Percentiles rank a stretch among this genome's conserved stretches.
phyloP scores from a whole-genome alignment of 768 basidiomycete species.

The Neoboletus subvelutipes region DNA sequence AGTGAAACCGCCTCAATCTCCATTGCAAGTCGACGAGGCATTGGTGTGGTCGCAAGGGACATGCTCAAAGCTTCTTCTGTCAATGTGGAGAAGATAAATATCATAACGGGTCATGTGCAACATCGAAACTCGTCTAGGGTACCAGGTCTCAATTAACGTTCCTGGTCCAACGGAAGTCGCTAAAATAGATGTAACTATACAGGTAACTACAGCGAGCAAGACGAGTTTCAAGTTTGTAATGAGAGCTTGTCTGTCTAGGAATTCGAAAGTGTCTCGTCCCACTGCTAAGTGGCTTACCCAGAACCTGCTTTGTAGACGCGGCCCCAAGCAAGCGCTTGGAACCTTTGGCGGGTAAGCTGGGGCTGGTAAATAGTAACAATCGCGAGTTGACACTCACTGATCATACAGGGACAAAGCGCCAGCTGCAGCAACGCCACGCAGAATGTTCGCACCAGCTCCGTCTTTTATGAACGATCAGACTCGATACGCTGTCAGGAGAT shows the following conservation, averaged over 20 bases:
- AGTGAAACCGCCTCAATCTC: background rate
- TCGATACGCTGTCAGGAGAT: background rate
- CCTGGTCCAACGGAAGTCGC: background rate
- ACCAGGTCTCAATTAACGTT: background rate
- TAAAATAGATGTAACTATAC: background rate
- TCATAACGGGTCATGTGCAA: background rate
- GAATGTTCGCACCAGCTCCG: slow-evolving; percentile 55
- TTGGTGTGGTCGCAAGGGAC: background rate
- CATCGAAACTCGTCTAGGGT: background rate
- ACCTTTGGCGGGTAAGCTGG: slow-evolving; percentile 19
- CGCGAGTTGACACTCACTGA: slow-evolving; percentile 35
- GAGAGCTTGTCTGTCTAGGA: background rate
- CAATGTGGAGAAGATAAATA: background rate
- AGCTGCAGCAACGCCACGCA: slow-evolving; percentile 52
- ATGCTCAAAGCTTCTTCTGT: background rate
- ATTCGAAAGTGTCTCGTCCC: background rate
- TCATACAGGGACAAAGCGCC: slow-evolving; percentile 65
- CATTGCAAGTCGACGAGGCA: background rate
- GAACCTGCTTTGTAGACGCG: slow-evolving; percentile 54
- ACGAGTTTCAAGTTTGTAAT: background rate
- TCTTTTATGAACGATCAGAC: slow-evolving; percentile 36
- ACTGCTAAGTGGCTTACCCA: slow-evolving; percentile 7
- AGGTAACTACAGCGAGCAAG: background rate
- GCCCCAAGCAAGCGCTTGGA: slow-evolving; percentile 56
- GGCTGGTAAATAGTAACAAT: background rate